These are phyloP conservation scores for Trichoderma cornu-damae DNA, from an alignment of 2,329 filamentous ascomycete species.

Conservation along the genomic window DNA sequence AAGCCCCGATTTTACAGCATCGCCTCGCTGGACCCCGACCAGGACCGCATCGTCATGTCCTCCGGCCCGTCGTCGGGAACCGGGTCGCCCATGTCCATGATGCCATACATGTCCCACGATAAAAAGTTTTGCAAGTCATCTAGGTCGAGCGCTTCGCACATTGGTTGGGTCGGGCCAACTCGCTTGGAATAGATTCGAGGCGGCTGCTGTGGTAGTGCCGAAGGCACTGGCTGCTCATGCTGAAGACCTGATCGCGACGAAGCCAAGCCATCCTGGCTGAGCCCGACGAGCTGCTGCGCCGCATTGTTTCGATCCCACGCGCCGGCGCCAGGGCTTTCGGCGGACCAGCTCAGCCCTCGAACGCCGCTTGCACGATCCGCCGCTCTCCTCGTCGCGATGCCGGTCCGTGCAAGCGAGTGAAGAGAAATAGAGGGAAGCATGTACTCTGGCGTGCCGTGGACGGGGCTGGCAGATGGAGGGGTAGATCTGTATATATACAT, in stretches of 20 bases:
- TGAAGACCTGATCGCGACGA: constrained; percentile 33
- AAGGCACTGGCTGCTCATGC: constrained; percentile 34
- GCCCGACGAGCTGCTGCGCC: constrained; percentile 27
- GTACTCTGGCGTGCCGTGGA: constrained; percentile 22
- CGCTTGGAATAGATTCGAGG: neutral
- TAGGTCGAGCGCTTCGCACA: constrained; percentile 35
- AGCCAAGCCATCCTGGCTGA: constrained; percentile 22
- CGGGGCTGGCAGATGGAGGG: constrained; percentile 16
- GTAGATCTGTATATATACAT: constrained; percentile 22
- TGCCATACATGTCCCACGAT: constrained; percentile 39
- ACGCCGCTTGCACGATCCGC: constrained; percentile 19
- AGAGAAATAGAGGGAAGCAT: constrained; percentile 25
- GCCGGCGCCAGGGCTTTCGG: constrained; percentile 22
- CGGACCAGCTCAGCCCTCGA: constrained; percentile 23
- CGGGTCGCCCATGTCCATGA: constrained; percentile 38
- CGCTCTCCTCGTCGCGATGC: constrained; percentile 17
- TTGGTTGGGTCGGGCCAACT: constrained; percentile 21
- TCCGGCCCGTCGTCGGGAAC: constrained; percentile 35
- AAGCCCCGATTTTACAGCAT: constrained; percentile 3
- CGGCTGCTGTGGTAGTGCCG: neutral
- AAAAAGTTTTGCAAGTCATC: constrained; percentile 38
- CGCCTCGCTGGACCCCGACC: constrained; percentile 13
- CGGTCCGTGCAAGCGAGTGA: constrained; percentile 23
- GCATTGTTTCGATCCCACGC: constrained; percentile 27
- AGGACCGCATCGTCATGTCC: constrained; percentile 28